A percentile compares a stretch with the other conserved stretches of the same genome.
Conservation (phyloP, 2,329 filamentous ascomycete genomes). For the Epichloe typhina region DNA sequence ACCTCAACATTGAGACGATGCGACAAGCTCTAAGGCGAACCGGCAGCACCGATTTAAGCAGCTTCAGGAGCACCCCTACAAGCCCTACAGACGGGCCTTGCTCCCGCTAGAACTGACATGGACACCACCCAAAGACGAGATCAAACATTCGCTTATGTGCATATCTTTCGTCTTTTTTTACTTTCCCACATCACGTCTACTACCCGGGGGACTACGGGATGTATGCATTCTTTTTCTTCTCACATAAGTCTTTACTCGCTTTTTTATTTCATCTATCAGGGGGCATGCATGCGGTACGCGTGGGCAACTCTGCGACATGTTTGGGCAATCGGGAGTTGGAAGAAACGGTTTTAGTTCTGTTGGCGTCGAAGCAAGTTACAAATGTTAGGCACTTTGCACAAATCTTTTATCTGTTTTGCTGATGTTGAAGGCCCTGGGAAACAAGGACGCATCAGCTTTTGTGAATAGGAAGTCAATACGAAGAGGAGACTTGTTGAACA, state of each 20-base stretch:
- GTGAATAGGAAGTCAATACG: background rate
- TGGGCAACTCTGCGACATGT: conserved; percentile 2
- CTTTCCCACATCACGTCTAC: background rate
- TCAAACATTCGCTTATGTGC: background rate
- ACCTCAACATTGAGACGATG: conserved; percentile 90
- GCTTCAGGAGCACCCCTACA: conserved; percentile 39
- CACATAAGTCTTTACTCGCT: conserved; percentile 3
- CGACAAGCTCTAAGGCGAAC: conserved; percentile 75
- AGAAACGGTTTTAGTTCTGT: background rate
- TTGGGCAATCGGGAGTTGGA: conserved; percentile 6
- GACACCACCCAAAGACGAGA: background rate
- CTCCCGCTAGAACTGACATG: conserved; percentile 12
- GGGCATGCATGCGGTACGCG: background rate
- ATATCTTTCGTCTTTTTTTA: background rate
- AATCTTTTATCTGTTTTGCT: background rate
- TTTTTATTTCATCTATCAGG: background rate
- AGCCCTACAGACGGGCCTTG: conserved; percentile 38
- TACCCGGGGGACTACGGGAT: background rate
- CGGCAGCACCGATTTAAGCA: conserved; percentile 64
- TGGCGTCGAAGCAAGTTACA: conserved; percentile 4
- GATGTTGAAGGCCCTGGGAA: background rate
- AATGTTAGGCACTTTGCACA: background rate
- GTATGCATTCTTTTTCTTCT: conserved; percentile 3
- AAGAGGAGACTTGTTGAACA: background rate
- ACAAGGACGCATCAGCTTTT: background rate